These are phyloP conservation scores for Leucocoprinus sp. DNA, from an alignment of 768 basidiomycete species.

Conservation along the genomic window DNA sequence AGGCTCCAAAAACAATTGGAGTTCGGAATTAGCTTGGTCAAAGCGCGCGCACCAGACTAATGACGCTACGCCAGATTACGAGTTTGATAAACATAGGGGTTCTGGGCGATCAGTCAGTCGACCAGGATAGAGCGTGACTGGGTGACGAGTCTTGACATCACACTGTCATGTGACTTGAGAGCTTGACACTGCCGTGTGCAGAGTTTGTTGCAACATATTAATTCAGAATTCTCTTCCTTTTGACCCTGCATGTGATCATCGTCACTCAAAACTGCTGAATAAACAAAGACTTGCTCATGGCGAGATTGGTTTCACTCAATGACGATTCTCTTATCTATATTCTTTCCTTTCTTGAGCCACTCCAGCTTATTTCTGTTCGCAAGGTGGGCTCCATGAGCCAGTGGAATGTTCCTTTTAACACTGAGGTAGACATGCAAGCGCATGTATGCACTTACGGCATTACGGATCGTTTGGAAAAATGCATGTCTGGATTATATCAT, in stretches of 20 bases:
- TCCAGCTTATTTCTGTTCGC: conserved; percentile 33
- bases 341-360: conserved; percentile 25
- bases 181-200: no score
- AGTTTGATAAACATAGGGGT: background rate
- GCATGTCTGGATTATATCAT: conserved; percentile 38
- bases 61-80: background rate
- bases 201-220: no score
- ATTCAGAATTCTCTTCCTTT: no score
- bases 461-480: conserved; percentile 51
- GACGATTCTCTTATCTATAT: conserved; percentile 27
- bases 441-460: conserved; percentile 33
- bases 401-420: background rate
- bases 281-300: background rate
- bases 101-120: no score
- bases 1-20: background rate
- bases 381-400: conserved; percentile 24
- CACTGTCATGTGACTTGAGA: no score
- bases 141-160: no score
- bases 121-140: no score
- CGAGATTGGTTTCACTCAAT: conserved; percentile 11
- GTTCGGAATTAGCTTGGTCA: background rate
- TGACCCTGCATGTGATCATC: no score
- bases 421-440: conserved; percentile 41
- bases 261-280: background rate
- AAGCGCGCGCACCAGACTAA: background rate